Base-by-base conservation (phyloP, 2,329 filamentous ascomycete genomes). In the Fusarium solani-melongenae region DNA sequence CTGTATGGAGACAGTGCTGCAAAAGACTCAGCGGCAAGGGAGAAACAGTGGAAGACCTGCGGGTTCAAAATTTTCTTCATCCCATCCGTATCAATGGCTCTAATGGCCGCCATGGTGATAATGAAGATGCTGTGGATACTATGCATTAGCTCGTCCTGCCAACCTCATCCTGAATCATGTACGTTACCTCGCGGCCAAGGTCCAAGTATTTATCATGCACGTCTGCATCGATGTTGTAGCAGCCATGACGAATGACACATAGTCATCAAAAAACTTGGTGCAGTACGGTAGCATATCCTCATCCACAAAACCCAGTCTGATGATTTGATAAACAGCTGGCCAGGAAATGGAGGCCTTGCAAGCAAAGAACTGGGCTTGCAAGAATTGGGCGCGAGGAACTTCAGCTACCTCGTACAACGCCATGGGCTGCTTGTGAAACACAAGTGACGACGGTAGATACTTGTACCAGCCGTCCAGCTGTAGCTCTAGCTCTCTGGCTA, bases 401-500 rank as follows among this genome's bases (percentile, higher is more conserved):
- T 20, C 14, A 27, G 14, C 7, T 27, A 41, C 22, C 24, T 39
- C 31, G 20, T 38, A 15, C 15, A 49, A 27, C 24, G 11, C 31
- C 12, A 14, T 49, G 14, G 29, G 53, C 20, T 46, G 14, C 20
- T 57, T 63, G 22, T 44, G 49, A 24, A 59, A 64, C 17, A 12
- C 10, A n/a, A 64, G 22, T 15, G n/a, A 51, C 20, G 53, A 31
- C 14, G 63, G 67, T 3, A 82, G 73, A 41, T 79, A 74, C 17
- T 79, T 70, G 57, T 80, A 78, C 81, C 81, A 83, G 58, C 78
- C 77, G 7, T 82, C 77, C 5, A 83, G 75, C 59, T 83, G 81
- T 27, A 77, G 72, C 36, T 78, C 76, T 7, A 83, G 76, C 62
- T 83, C 81, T 11, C 67, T 60, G 2, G 80, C 79, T 33, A 81